Conservation (phyloP, 1,284 basidiomycete species). For the Mycena citricolor region DNA sequence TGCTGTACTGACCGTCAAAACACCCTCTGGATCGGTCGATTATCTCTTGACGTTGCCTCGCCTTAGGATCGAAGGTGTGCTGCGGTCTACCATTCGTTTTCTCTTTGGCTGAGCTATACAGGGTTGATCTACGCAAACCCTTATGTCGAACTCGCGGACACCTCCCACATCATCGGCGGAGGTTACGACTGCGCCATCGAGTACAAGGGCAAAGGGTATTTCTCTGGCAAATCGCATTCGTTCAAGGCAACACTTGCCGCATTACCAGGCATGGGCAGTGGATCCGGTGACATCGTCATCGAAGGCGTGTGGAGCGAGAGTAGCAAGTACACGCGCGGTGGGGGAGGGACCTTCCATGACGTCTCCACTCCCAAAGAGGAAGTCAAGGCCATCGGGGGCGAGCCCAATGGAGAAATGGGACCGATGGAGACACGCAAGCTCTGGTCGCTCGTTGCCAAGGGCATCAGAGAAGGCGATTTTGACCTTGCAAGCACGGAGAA, state of each 20-base stretch:
- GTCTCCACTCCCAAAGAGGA: slow-evolving; percentile 70
- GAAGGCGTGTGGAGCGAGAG: slow-evolving; percentile 90
- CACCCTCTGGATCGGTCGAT: slow-evolving; percentile 59
- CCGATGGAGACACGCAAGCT: slow-evolving; percentile 87
- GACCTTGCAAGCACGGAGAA: slow-evolving; percentile 91
- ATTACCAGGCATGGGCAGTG: slow-evolving; percentile 28
- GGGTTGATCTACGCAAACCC: slow-evolving; percentile 56
- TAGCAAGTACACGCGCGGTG: slow-evolving; percentile 48
- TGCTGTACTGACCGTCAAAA: slow-evolving; percentile 75
- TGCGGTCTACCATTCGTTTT: slow-evolving; percentile 23
- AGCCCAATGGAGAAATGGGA: slow-evolving; percentile 59
- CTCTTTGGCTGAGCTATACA: background rate
- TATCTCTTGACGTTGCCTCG: slow-evolving; percentile 93
- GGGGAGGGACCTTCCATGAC: slow-evolving; percentile 56
- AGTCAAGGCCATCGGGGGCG: slow-evolving; percentile 55
- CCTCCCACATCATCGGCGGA: slow-evolving; percentile 81
- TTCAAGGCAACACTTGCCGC: slow-evolving; percentile 79
- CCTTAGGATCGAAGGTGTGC: slow-evolving; percentile 64
- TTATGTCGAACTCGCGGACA: slow-evolving; percentile 88
- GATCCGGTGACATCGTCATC: slow-evolving; percentile 46
- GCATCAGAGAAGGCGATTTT: slow-evolving; percentile 90
- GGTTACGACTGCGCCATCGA: slow-evolving; percentile 61
- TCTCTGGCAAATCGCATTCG: slow-evolving; percentile 89
- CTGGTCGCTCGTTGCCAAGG: slow-evolving; percentile 88
- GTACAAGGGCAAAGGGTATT: slow-evolving; percentile 96